Percentiles rank a stretch among this genome's conserved stretches.
phyloP scores from a whole-genome alignment of 2,329 filamentous ascomycete genomes.

The Macrophomina pseudophaseolina region DNA sequence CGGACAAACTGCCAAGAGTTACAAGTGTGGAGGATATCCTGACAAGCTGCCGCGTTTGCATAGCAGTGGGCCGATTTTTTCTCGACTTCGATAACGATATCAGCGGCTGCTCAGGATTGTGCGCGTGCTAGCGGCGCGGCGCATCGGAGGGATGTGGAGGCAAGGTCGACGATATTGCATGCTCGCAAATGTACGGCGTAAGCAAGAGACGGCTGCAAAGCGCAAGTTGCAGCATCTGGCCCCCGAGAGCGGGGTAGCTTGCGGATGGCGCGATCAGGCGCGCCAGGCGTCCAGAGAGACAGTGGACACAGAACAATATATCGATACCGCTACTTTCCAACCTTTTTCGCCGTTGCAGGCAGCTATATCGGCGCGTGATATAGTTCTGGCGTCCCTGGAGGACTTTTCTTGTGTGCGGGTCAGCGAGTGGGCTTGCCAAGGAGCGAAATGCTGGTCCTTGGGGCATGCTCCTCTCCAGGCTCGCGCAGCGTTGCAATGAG shows the following conservation, averaged over 20 bases:
- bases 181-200: constrained; percentile 9
- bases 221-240: neutral
- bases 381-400: neutral
- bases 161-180: neutral
- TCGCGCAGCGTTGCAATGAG: neutral
- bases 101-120: neutral
- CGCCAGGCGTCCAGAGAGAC: constrained; percentile 9
- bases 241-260: constrained; percentile 18
- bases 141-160: neutral
- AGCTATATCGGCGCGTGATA: constrained; percentile 5
- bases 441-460: neutral
- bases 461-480: neutral
- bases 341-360: neutral
- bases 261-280: constrained; percentile 18
- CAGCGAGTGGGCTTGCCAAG: constrained; percentile 8
- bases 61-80: neutral
- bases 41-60: neutral
- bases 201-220: constrained; percentile 3
- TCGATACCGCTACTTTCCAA: constrained; percentile 19
- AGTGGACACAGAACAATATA: constrained; percentile 15
- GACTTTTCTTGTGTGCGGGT: neutral
- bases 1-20: neutral
- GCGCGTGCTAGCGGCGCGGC: neutral
- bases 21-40: neutral
- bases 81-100: neutral